These are phyloP conservation scores for Geotrichum ghanense DNA, from an alignment of 805 yeast species.

Conservation along the genomic window DNA sequence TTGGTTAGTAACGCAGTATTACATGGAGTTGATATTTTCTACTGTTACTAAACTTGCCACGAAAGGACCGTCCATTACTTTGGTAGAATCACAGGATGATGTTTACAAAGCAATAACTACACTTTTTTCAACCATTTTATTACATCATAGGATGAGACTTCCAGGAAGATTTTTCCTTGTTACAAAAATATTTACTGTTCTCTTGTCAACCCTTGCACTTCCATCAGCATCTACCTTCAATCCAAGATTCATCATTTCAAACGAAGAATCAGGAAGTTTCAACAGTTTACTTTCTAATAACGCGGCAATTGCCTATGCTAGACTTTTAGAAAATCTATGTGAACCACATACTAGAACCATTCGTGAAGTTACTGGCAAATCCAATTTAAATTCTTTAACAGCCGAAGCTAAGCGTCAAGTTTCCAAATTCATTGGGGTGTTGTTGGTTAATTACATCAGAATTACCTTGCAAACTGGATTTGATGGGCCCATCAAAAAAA, in stretches of 20 bases:
- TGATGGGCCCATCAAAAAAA: constrained; percentile 34
- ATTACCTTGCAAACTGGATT: constrained; percentile 41
- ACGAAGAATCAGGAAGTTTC: not conserved
- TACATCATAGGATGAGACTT: constrained; percentile 60
- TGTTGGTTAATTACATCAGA: constrained; percentile 49
- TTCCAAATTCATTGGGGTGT: constrained; percentile 49
- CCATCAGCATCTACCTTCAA: constrained; percentile 10
- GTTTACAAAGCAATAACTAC: constrained; percentile 33
- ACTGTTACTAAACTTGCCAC: constrained; percentile 24
- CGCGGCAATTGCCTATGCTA: constrained; percentile 39
- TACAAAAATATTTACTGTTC: constrained; percentile 34
- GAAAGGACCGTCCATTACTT: constrained; percentile 15
- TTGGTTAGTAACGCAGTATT: constrained; percentile 56
- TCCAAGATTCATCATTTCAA: constrained; percentile 7
- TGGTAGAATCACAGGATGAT: constrained; percentile 16
- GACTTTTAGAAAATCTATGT: constrained; percentile 58
- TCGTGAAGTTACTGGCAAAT: constrained; percentile 21
- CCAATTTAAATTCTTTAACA: constrained; percentile 41
- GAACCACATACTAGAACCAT: constrained; percentile 44
- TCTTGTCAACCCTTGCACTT: constrained; percentile 27
- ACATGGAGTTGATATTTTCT: constrained; percentile 44
- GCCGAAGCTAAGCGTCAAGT: constrained; percentile 43
- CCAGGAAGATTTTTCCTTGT: constrained; percentile 65
- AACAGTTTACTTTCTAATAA: constrained; percentile 14
- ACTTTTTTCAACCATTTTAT: constrained; percentile 46